phyloP scores from a whole-genome alignment of 129 eudicot species.

The Artemisia tridentata region DNA sequence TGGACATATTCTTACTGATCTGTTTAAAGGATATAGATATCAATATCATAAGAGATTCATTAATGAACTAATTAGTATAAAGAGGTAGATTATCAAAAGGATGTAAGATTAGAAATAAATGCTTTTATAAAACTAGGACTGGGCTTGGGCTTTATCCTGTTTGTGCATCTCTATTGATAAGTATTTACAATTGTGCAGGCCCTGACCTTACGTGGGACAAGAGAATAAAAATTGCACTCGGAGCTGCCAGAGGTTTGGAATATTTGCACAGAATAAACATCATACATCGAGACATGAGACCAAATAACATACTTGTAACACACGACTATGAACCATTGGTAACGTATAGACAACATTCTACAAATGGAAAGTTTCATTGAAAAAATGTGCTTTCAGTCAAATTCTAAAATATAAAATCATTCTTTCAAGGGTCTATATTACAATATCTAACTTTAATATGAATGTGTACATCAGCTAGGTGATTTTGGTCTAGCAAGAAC shows the following conservation, averaged over 20 bases:
- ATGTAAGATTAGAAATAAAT: too few relatives aligned
- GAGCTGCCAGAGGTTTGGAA: slow-evolving; percentile 74
- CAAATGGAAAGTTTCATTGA: too few relatives aligned
- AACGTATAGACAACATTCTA: not conserved
- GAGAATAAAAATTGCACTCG: slow-evolving; percentile 71
- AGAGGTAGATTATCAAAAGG: too few relatives aligned
- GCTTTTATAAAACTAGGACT: too few relatives aligned
- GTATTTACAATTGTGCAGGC: slow-evolving; percentile 37
- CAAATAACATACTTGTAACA: slow-evolving; percentile 71
- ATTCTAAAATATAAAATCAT: not conserved
- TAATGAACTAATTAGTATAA: too few relatives aligned
- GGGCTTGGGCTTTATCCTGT: too few relatives aligned
- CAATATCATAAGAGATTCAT: too few relatives aligned
- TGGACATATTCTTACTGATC: not conserved
- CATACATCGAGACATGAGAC: slow-evolving; percentile 76
- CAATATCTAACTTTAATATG: not conserved
- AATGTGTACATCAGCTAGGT: slow-evolving; percentile 50
- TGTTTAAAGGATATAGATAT: too few relatives aligned
- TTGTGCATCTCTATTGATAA: not conserved
- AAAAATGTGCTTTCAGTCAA: too few relatives aligned
- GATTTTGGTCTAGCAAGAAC: slow-evolving; percentile 80
- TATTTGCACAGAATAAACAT: slow-evolving; percentile 54
- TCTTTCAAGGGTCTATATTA: not conserved
- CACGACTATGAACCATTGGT: slow-evolving; percentile 71
- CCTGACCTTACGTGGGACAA: slow-evolving; percentile 52